Base-by-base conservation (phyloP, 2,329 filamentous ascomycete species). In the Exophiala sp. region DNA sequence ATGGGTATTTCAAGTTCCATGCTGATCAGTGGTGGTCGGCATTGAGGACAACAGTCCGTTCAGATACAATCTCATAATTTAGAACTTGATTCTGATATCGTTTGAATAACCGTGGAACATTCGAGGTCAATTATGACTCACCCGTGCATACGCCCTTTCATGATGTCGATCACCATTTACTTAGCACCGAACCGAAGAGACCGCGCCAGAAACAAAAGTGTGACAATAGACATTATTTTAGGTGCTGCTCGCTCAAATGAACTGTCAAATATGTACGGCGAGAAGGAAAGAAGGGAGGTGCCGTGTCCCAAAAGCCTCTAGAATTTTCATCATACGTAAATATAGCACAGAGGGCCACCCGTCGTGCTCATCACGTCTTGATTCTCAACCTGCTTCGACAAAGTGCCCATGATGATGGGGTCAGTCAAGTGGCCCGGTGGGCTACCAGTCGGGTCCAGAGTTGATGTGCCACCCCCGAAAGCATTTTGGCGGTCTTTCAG, bases 291-390 rank as follows among this genome's bases (percentile, higher is more conserved):
- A n/a, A 21, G 4, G 6, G 10, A 20, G 10, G 16, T 6, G 8
- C 39, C 39, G 16, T 20, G 14, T 14, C 18, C 21, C 11, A 41
- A 16, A 41, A 29, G 24, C 5, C 24, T 29, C 16, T 18, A 18
- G 16, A 8, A 29, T 8, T 29, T 29, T 40, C 38, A 12, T 59
- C 47, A 59, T 43, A 60, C 59, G 40, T 61, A 61, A 29, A 60
- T 58, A 40, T 62, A 62, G 51, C 60, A 62, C 43, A 61, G 48
- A 10, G 60, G 60, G 12, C 60, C 60, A n/a, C 46, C 55, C 9
- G 58, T 62, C 20, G 58, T 61, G 52, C 54, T 54, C 43, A 61
- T 38, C 4, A 56, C 55, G 18, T 62, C 60, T 35, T 53, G 32
- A 32, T 55, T 58, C 44, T 50, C 5, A 5, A 58, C 46, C 20